Evolutionary conservation across 192 early-diverging fungal species (phyloP), one percentile per base, ranked within the genome.

Genomic region (Entomortierella beljakovae): DNA sequence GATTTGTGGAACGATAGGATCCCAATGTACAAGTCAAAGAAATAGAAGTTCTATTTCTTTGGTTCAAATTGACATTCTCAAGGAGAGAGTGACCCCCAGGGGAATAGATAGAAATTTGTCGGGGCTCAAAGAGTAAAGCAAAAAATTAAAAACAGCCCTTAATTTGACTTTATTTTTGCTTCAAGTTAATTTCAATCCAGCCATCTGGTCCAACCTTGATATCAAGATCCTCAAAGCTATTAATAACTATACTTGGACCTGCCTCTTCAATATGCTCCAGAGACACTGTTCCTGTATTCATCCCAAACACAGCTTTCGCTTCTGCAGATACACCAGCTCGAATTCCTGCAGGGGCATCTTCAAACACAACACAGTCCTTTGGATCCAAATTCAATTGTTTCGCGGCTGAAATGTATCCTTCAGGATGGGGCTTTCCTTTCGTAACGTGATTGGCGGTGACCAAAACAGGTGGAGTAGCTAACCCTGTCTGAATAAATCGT

Each of bases 271-370:
- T 42, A 43, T 82, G 71, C 6, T 83, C 76, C n/a, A 74, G 51
- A 10, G 74, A 40, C 65, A 85, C 80, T 2, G 86, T 87, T 20
- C 75, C 75, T 1, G 75, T 79, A 42, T 79, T 65, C 68, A 79
- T 70, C 11, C 75, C 75, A 40, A 79, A 65, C 6, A 79, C 75
- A n/a, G 61, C 67, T 68, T 61, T 64, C 0, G 75, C 75, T 6
- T 82, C 86, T 2, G 82, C 71, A 1, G 75, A 76, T 2, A 61
- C 52, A 11, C 80, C 86, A 8, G 86, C 80, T 6, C 70, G 49
- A 34, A 87, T 76, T 29, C 86, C 86, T 1, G 83, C 74, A 31
- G 86, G 83, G 0, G 86, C 82, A 62, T 87, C 86, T 56, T 87
- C 86, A 82, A 87, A 82, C 4, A 87, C 86, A 23, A 87, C 72